Evolutionary conservation across 2,329 filamentous ascomycete genomes (phyloP), one percentile per base, ranked within the genome.

Genomic region (Colletotrichum tabaci): DNA sequence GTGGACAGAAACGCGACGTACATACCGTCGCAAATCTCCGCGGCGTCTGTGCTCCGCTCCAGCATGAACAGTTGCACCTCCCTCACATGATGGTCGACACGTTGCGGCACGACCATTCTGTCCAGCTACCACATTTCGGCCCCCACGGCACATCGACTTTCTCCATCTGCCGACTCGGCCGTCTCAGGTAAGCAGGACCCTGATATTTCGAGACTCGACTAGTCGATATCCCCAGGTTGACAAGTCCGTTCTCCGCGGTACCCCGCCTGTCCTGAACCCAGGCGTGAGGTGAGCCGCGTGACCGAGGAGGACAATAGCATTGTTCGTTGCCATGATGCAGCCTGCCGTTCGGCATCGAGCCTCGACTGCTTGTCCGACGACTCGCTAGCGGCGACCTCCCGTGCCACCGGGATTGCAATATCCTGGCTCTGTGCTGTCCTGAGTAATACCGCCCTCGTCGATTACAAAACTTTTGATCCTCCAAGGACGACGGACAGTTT

Each of bases 301-400:
- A 46, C 10, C 16, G 23, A 26, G 30, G 26, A 57, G 49, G 63
- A 67, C 44, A 40, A 40, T 26, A 23, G 30, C 44, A 46, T 52
- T 67, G 57, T 62, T 50, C 44, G 57, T 62, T 61, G 53, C n/a
- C 35, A 50, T 57, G 50, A 62, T 58, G 57, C n/a, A 42, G 52
- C 16, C 47, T 61, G 30, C 35, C 56, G 21, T 58, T 40, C 44
- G 52, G 57, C 64, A 12, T 53, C 47, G n/a, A 18, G 50, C 58
- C 38, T 67, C 57, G 57, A 67, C 67, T 47, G 52, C 57, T 35
- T 52, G 50, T 53, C 44, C 64, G 50, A 60, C 50, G 52, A 35
- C 50, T 38, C 58, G 44, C 42, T 47, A 66, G 18, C 23, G 53
- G 35, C 64, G 38, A 40, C 42, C 61, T 16, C 40, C 47, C 21